These are phyloP conservation scores for Lentinula lateritia DNA, from an alignment of 768 basidiomycete species.

Conservation along the genomic window DNA sequence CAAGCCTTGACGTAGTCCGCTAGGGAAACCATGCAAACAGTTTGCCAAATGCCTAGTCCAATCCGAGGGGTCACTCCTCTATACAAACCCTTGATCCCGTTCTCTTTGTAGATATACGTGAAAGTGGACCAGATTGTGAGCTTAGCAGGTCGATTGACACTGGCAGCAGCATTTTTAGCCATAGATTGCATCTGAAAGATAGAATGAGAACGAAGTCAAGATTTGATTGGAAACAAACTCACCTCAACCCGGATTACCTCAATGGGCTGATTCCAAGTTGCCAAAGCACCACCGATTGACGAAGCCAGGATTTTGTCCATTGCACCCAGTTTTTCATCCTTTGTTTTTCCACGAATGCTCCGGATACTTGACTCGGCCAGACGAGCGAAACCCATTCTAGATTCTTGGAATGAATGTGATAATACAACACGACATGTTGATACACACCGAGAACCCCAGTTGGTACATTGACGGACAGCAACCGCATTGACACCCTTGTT, in stretches of 20 bases:
- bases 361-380: slow-evolving; percentile 81
- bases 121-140: slow-evolving; percentile 90
- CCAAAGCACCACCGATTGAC: slow-evolving; percentile 88
- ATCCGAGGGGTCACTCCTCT: slow-evolving; percentile 97
- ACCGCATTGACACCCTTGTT: slow-evolving; percentile 99
- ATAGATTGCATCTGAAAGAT: slow-evolving; percentile 92
- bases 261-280: slow-evolving; percentile 99
- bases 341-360: slow-evolving; percentile 70
- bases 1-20: slow-evolving; percentile 93
- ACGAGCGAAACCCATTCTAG: slow-evolving; percentile 94
- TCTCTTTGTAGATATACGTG: slow-evolving; percentile 92
- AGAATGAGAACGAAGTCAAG: slow-evolving; percentile 6
- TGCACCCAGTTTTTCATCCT: slow-evolving; percentile 67
- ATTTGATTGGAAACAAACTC: slow-evolving; percentile 4
- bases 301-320: slow-evolving; percentile 87
- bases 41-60: slow-evolving; percentile 95
- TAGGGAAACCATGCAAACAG: slow-evolving; percentile 97
- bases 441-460: slow-evolving; percentile 84
- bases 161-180: slow-evolving; percentile 68
- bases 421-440: not conserved
- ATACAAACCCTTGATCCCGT: slow-evolving; percentile 94
- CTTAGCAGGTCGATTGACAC: slow-evolving; percentile 82
- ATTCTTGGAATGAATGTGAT: too few species aligned
- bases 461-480: slow-evolving; percentile 87
- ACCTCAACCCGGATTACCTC: slow-evolving; percentile 97